A percentile compares a stretch with the other conserved stretches of the same genome.
These are phyloP conservation scores for Lithospermum erythrorhizon DNA, from an alignment of 257 asterid genomes.

Conservation along the genomic window DNA sequence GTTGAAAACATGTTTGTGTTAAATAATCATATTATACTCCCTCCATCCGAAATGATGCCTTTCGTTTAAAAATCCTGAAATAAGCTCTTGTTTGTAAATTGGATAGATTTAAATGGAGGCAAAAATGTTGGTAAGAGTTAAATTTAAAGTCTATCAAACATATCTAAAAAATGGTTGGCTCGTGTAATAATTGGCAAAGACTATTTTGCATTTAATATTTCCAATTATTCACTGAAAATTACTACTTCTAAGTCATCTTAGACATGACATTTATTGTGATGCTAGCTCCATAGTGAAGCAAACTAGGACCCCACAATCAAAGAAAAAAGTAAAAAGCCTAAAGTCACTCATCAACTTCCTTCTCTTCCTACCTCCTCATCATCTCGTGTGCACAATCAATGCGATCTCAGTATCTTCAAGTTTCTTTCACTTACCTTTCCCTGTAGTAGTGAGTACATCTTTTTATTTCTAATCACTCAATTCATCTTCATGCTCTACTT, in stretches of 20 bases:
- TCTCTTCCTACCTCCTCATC: slow-evolving; percentile 13
- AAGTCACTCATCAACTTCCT: slow-evolving; percentile 4
- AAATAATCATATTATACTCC: too few relatives aligned
- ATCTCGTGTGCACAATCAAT: slow-evolving; percentile 17
- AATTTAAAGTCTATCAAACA: too few relatives aligned
- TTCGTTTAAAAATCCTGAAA: too few relatives aligned
- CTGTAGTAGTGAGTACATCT: not conserved
- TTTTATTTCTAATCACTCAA: slow-evolving; percentile 1
- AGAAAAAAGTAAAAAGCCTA: slow-evolving; percentile 6
- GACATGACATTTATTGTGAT: slow-evolving; percentile 16
- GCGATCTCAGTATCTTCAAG: slow-evolving; percentile 19
- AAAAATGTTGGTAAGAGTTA: too few relatives aligned
- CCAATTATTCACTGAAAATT: slow-evolving; percentile 9
- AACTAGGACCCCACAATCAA: slow-evolving; percentile 20
- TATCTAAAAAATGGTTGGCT: too few relatives aligned
- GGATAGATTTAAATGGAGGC: too few relatives aligned
- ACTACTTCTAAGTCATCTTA: not conserved
- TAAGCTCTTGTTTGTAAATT: too few relatives aligned
- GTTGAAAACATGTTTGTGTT: not conserved
- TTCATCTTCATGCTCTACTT: slow-evolving; percentile 1
- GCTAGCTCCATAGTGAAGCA: slow-evolving; percentile 23
- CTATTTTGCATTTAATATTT: too few relatives aligned
- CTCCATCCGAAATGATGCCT: too few relatives aligned
- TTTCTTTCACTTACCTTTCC: slow-evolving; percentile 11
- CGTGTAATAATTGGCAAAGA: too few relatives aligned